Percentiles rank a stretch among this genome's conserved stretches.
Conservation (phyloP, 257 asterid genomes). For the Leptodermis oblonga region DNA sequence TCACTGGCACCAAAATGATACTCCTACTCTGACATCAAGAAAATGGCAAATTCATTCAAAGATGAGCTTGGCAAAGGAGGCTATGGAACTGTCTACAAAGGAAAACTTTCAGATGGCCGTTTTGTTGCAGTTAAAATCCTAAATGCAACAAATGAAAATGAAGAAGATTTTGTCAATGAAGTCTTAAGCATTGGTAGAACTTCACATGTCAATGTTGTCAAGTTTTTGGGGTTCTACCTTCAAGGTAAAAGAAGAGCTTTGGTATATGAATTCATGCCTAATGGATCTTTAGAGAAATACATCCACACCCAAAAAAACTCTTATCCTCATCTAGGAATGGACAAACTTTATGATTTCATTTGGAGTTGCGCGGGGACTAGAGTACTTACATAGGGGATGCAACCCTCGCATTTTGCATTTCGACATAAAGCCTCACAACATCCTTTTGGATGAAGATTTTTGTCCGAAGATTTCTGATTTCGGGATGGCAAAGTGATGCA, state of each 20-base stretch:
- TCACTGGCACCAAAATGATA: background rate
- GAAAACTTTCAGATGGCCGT: background rate
- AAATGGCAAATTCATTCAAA: background rate
- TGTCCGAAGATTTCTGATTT: constrained; percentile 29
- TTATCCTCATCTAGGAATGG: constrained; percentile 16
- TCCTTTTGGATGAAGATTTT: constrained; percentile 20
- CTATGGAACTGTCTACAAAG: background rate
- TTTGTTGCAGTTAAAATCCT: background rate
- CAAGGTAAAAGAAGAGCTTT: background rate
- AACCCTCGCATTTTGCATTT: constrained; percentile 28
- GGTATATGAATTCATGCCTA: background rate
- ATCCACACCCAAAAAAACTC: background rate
- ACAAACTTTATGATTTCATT: constrained; percentile 19
- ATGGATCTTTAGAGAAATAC: constrained; percentile 4
- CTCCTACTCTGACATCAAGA: background rate
- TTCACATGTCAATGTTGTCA: constrained; percentile 26
- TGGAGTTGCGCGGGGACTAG: constrained; percentile 32
- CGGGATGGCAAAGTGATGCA: constrained; percentile 22
- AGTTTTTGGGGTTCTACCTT: constrained; percentile 10
- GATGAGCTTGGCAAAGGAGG: background rate
- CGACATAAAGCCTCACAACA: constrained; percentile 19
- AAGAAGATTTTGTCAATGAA: background rate
- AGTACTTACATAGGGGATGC: constrained; percentile 31
- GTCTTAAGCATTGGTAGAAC: constrained; percentile 28
- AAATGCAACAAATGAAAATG: background rate